These are phyloP conservation scores for Turnera subulata DNA, from an alignment of 345 rosid species.

Conservation along the genomic window DNA sequence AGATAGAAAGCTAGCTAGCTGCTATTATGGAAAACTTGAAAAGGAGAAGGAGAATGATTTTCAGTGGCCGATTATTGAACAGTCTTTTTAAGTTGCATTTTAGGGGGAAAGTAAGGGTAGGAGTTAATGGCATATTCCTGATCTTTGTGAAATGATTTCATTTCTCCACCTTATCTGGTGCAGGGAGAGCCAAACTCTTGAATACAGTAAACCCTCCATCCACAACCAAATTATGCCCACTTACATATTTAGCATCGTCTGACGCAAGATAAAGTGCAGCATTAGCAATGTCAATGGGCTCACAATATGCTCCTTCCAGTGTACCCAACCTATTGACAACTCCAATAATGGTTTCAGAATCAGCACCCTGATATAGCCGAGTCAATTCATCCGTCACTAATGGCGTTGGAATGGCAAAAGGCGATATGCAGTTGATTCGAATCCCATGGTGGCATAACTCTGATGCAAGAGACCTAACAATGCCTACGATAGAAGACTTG, in stretches of 20 bases:
- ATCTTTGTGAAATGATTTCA: background rate
- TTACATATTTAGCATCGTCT: conserved; percentile 75
- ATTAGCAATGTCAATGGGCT: conserved; percentile 69
- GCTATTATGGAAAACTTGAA: no score
- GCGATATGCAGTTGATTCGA: conserved; percentile 76
- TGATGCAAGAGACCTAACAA: conserved; percentile 60
- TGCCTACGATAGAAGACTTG: conserved; percentile 52
- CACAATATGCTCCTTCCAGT: conserved; percentile 53
- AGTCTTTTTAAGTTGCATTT: no score
- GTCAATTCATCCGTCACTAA: conserved; percentile 58
- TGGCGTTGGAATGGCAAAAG: conserved; percentile 65
- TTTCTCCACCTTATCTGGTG: conserved; percentile 37
- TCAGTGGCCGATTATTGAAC: no score
- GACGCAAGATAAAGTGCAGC: conserved; percentile 82
- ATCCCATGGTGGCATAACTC: conserved; percentile 64
- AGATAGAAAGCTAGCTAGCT: no score
- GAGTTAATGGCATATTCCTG: no score
- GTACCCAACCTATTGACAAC: conserved; percentile 43
- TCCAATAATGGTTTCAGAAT: conserved; percentile 26
- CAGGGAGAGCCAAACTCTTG: conserved; percentile 48
- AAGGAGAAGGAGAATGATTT: no score
- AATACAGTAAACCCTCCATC: conserved; percentile 86
- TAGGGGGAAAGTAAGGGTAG: no score
- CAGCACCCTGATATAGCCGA: conserved; percentile 34
- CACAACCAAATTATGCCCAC: conserved; percentile 79